Conservation (phyloP, 352 stramenopile species). For the Globisporangium cystogenes region DNA sequence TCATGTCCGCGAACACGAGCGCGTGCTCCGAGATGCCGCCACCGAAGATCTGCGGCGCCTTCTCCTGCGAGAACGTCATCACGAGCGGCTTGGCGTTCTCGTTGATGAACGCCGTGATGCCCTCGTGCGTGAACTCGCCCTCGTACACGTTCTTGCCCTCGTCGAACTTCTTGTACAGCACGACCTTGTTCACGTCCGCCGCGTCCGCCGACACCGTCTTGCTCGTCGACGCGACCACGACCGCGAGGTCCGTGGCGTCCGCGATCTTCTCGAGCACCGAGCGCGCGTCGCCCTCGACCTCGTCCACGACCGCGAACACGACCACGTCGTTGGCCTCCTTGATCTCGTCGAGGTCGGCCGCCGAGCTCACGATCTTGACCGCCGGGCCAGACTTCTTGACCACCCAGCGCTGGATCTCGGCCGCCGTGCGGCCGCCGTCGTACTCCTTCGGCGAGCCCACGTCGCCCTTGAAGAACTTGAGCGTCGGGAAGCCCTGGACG, state of each 20-base stretch:
- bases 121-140: constrained; percentile 63
- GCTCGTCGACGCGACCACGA: constrained; percentile 73
- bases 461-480: constrained; percentile 92
- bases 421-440: constrained; percentile 75
- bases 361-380: constrained; percentile 71
- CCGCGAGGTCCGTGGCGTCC: constrained; percentile 61
- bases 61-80: constrained; percentile 87
- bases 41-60: constrained; percentile 89
- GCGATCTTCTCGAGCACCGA: constrained; percentile 71
- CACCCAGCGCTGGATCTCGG: constrained; percentile 89
- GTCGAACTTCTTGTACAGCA: constrained; percentile 88
- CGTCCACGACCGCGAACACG: constrained; percentile 80
- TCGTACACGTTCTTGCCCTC: constrained; percentile 78
- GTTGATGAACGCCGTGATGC: constrained; percentile 62
- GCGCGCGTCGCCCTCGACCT: constrained; percentile 66
- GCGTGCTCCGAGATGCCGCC: constrained; percentile 85
- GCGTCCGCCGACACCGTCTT: constrained; percentile 56
- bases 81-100: constrained; percentile 86
- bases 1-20: constrained; percentile 79
- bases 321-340: constrained; percentile 84
- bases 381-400: constrained; percentile 90
- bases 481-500: constrained; percentile 87
- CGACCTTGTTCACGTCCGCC: constrained; percentile 47
- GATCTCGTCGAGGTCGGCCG: constrained; percentile 66
- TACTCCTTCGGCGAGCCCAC: constrained; percentile 82